Evolutionary conservation across 805 yeast genomes (phyloP), one percentile per base, ranked within the genome.

Genomic region (Kluyveromyces starmeri): DNA sequence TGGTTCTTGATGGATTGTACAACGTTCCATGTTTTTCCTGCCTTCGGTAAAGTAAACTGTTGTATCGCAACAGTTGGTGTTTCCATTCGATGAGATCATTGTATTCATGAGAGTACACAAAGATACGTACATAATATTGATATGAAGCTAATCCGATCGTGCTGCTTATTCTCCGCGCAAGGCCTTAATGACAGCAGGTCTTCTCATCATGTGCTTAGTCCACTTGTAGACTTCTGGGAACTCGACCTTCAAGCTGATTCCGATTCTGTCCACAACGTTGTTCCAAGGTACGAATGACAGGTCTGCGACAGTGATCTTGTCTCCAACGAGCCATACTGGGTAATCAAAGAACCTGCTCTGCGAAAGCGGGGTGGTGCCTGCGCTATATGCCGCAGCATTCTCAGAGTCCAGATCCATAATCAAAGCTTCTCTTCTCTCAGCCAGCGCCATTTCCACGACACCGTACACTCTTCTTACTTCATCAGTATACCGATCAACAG

Each of bases 281-380:
- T 88, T 88, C 97, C 97, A 88, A 11, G 97, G 94, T 19, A 88
- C 95, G 62, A 88, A 88, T 15, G 89, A 75, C 51, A 88, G 67
- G 59, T 88, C 97, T 2, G 96, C 96, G 28, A 88, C 77, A 1
- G 96, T 73, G 32, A 77, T 69, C 28, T 70, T 62, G 48, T 86
- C 95, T 18, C 95, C 94, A 10, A 86, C 96, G 21, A 88, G 67
- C 97, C 97, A 88, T 19, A 88, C 89, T 2, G 96, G 95, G 51
- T 83, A 80, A 50, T 86, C 95, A 50, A 85, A 84, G 63, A 82
- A 85, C 55, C 86, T 71, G 31, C 86, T 78, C 54, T 82, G 89
- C 12, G 85, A 75, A 41, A 84, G 58, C 5, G 95, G 94, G 0
- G 95, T 83, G 3, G 92, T 78, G 4, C 96, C 96, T 1, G 88